These are phyloP conservation scores for Neurospora discreta DNA, from an alignment of 495 filamentous ascomycete species.

Conservation along the genomic window DNA sequence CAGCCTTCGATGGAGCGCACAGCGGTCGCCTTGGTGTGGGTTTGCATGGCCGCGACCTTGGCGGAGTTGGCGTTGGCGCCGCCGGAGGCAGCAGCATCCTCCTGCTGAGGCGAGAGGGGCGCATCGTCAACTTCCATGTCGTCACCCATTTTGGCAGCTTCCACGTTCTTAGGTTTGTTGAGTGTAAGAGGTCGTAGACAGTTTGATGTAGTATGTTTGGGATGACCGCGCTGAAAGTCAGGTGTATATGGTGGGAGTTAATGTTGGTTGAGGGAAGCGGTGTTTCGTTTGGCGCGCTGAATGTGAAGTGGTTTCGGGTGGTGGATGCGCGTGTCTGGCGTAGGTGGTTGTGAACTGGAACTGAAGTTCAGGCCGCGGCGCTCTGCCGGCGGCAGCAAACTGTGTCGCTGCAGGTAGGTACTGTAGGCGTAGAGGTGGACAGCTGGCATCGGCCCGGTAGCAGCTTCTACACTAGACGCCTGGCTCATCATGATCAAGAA, in stretches of 20 bases:
- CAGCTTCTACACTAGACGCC: neutral
- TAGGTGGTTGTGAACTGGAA: neutral
- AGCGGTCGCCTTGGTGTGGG: conserved; percentile 69
- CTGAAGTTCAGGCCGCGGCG: neutral
- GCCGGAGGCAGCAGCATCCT: neutral
- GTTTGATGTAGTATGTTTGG: neutral
- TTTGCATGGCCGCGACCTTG: conserved; percentile 57
- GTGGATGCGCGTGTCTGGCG: neutral
- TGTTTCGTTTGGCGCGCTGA: neutral
- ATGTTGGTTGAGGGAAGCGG: neutral
- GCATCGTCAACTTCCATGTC: conserved; percentile 11
- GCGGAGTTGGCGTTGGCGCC: conserved; percentile 22
- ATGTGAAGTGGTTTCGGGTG: neutral
- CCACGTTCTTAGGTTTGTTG: neutral
- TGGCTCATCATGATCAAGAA: neutral
- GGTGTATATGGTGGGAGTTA: neutral
- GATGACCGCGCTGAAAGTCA: neutral
- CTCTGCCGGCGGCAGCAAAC: neutral
- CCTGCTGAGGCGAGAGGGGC: conserved; percentile 1
- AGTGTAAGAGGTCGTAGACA: neutral
- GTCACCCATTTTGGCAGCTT: conserved; percentile 8
- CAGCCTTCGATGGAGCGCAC: conserved; percentile 98
- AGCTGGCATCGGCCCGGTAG: neutral
- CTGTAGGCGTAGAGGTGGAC: neutral
- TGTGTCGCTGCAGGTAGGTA: neutral